Conservation (phyloP, 129 eudicot species). For the Centella asiatica region DNA sequence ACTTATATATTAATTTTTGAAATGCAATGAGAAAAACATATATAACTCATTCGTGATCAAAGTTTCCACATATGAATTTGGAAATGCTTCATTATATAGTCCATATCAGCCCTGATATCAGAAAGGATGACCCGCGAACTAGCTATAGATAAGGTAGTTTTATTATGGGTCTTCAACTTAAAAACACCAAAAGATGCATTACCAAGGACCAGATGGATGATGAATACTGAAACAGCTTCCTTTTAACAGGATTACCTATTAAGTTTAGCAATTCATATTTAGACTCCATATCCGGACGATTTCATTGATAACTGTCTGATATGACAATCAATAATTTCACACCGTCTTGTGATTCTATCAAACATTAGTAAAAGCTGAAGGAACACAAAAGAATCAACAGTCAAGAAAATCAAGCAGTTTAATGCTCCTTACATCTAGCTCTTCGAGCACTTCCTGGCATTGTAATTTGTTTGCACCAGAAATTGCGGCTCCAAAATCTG, state of each 20-base stretch:
- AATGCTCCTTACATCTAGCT: conserved; percentile 77
- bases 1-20: not conserved
- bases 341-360: not conserved
- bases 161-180: no score
- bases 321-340: not conserved
- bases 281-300: no score
- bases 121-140: no score
- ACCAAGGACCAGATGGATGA: not conserved
- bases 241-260: not conserved
- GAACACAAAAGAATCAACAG: not conserved
- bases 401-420: not conserved
- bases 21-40: no score
- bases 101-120: no score
- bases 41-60: no score
- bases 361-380: not conserved
- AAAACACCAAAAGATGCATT: not conserved
- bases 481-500: conserved; percentile 98
- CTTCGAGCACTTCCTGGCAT: conserved; percentile 94
- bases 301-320: not conserved
- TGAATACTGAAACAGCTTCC: not conserved
- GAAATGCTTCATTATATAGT: no score
- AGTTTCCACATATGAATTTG: no score
- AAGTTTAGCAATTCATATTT: not conserved
- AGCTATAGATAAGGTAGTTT: no score
- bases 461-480: conserved; percentile 78